Percentiles rank a stretch among this genome's conserved stretches.
Conservation (phyloP, 2,329 filamentous ascomycete genomes). For the Thielaviopsis cerberus region DNA sequence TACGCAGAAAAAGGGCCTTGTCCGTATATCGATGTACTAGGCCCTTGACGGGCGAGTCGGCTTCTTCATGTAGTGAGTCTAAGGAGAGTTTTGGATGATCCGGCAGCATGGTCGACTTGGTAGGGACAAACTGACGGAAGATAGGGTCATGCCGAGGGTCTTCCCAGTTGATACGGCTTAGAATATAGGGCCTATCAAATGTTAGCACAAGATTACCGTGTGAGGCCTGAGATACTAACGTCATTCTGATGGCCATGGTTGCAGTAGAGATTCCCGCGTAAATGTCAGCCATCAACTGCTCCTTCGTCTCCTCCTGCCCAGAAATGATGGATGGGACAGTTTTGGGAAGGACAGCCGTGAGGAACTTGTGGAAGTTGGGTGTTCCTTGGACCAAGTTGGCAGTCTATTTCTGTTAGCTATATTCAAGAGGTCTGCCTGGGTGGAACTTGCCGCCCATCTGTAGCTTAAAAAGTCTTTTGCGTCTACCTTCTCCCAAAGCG, state of each 20-base stretch:
- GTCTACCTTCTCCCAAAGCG: conserved; percentile 29
- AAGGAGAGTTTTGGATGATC: conserved; percentile 36
- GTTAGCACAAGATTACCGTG: background rate
- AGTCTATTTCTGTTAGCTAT: conserved; percentile 18
- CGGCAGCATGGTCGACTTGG: conserved; percentile 30
- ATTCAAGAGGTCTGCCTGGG: background rate
- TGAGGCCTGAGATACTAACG: conserved; percentile 19
- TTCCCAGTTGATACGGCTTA: conserved; percentile 40
- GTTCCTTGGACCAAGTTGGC: conserved; percentile 31
- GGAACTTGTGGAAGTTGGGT: conserved; percentile 28
- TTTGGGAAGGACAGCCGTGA: conserved; percentile 31
- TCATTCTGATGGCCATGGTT: conserved; percentile 42
- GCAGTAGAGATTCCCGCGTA: conserved; percentile 31
- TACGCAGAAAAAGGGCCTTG: conserved; percentile 42
- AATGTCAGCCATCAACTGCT: conserved; percentile 37
- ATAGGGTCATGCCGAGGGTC: conserved; percentile 41
- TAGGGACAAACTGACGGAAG: conserved; percentile 40
- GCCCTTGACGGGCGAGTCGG: conserved; percentile 36
- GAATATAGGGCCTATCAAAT: conserved; percentile 30
- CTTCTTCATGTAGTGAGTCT: conserved; percentile 40
- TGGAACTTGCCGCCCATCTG: conserved; percentile 32
- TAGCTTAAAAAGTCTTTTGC: conserved; percentile 32
- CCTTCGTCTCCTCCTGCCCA: conserved; percentile 16
- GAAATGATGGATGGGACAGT: conserved; percentile 24
- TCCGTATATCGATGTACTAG: conserved; percentile 46